A percentile compares a stretch with the other conserved stretches of the same genome.
These are phyloP conservation scores for Penicillium glabrum DNA, from an alignment of 2,329 filamentous ascomycete species.

Conservation along the genomic window DNA sequence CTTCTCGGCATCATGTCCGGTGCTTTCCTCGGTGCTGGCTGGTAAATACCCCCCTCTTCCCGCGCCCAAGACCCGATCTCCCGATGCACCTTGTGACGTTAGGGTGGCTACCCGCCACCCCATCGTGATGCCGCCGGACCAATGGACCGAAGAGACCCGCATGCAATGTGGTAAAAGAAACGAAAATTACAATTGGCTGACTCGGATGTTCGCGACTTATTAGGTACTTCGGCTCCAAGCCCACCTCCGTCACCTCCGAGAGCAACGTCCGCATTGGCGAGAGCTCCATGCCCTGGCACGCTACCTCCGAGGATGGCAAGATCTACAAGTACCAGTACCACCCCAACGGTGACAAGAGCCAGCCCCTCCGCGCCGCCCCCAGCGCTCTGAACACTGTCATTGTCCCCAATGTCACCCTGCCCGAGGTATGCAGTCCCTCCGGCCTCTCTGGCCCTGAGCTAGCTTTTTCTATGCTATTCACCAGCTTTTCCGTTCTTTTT, in stretches of 20 bases:
- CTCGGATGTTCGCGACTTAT: conserved; percentile 2
- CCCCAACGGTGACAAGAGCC: conserved; percentile 77
- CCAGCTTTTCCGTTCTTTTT: not conserved
- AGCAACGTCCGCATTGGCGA: conserved; percentile 70
- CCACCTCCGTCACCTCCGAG: conserved; percentile 83
- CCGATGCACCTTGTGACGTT: not conserved
- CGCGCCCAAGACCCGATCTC: not conserved
- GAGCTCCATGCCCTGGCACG: conserved; percentile 90
- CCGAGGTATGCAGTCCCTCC: conserved; percentile 63
- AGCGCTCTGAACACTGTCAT: conserved; percentile 94
- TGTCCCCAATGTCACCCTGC: conserved; percentile 87
- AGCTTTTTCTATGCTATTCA: not conserved
- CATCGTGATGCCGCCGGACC: not conserved
- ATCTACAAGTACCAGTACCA: conserved; percentile 73
- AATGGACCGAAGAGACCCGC: not conserved
- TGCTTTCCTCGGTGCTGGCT: conserved; percentile 84
- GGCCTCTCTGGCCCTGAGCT: not conserved
- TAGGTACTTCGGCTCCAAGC: conserved; percentile 69
- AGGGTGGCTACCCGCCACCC: not conserved
- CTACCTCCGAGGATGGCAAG: conserved; percentile 63
- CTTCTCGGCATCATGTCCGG: conserved; percentile 88
- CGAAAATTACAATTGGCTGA: conserved; percentile 9
- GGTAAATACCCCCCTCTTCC: conserved; percentile 42
- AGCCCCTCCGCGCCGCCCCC: conserved; percentile 81
- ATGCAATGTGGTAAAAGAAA: not conserved